A percentile compares a stretch with the other conserved stretches of the same genome.
Evolutionary conservation across 1,284 basidiomycete genomes (phyloP).

Genomic region (Coniophora puteana): DNA sequence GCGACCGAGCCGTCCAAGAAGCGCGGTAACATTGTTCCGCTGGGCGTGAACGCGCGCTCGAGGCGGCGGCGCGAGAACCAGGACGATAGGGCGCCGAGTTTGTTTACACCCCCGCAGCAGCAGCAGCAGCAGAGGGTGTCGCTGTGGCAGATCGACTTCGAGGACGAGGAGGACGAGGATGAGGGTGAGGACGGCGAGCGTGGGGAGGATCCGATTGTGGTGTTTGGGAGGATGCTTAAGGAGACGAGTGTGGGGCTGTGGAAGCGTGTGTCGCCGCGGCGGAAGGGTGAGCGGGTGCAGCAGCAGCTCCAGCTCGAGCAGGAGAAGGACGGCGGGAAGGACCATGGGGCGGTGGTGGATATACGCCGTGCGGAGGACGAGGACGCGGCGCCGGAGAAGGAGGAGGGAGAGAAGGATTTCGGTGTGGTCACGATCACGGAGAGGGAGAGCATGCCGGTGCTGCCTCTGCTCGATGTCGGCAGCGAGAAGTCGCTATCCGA

Average conservation of each 20-base stretch:
- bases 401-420: conserved; percentile 5
- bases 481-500: too few species aligned
- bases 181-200: too few species aligned
- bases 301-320: too few species aligned
- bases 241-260: conserved; percentile 39
- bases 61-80: conserved; percentile 31
- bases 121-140: conserved; percentile 17
- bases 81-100: too few species aligned
- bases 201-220: conserved; percentile 40
- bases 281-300: conserved; percentile 16
- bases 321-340: conserved; percentile 9
- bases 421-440: too few species aligned
- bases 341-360: conserved; percentile 21
- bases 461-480: too few species aligned
- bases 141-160: conserved; percentile 23
- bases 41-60: conserved; percentile 61
- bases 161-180: conserved; percentile 20
- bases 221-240: conserved; percentile 45
- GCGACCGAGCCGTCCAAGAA: conserved; percentile 50
- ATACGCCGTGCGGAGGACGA: conserved; percentile 13
- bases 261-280: conserved; percentile 32
- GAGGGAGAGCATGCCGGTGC: too few species aligned
- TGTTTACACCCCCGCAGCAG: conserved; percentile 12
- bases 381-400: conserved; percentile 1
- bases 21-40: conserved; percentile 48